These are phyloP conservation scores for Wickerhamiella siamensis DNA, from an alignment of 805 yeast species.

Conservation along the genomic window DNA sequence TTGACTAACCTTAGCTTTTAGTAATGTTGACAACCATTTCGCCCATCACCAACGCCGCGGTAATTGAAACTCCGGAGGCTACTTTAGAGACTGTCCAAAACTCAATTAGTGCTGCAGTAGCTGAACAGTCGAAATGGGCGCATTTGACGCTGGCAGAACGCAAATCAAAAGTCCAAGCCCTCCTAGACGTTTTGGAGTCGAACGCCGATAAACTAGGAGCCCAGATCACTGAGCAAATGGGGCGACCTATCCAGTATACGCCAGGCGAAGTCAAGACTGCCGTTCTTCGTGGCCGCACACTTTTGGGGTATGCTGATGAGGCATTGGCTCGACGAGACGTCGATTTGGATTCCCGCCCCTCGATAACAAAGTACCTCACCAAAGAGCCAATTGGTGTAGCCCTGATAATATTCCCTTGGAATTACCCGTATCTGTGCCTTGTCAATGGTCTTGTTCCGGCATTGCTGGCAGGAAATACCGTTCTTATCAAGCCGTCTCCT, in stretches of 20 bases:
- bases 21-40: slow-evolving; percentile 20
- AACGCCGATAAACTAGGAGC: slow-evolving; percentile 18
- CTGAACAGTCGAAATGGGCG: slow-evolving; percentile 19
- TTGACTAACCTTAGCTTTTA: background rate
- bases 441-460: slow-evolving; percentile 84
- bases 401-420: slow-evolving; percentile 87
- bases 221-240: slow-evolving; percentile 25
- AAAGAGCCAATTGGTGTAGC: slow-evolving; percentile 81
- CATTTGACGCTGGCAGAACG: slow-evolving; percentile 16
- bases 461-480: slow-evolving; percentile 71
- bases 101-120: slow-evolving; percentile 15
- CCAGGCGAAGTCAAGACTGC: slow-evolving; percentile 23
- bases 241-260: slow-evolving; percentile 24
- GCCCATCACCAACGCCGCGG: slow-evolving; percentile 20
- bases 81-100: slow-evolving; percentile 14
- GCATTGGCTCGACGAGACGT: slow-evolving; percentile 22
- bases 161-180: slow-evolving; percentile 17
- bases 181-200: slow-evolving; percentile 16
- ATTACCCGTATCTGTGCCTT: slow-evolving; percentile 79
- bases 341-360: slow-evolving; percentile 15
- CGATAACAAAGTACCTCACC: slow-evolving; percentile 23
- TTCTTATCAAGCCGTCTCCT: slow-evolving; percentile 76
- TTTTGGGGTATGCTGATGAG: slow-evolving; percentile 22
- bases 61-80: slow-evolving; percentile 19
- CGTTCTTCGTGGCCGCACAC: slow-evolving; percentile 18